These are phyloP conservation scores for Drechslerella stenobrocha DNA, from an alignment of 2,329 filamentous ascomycete species.

Conservation along the genomic window DNA sequence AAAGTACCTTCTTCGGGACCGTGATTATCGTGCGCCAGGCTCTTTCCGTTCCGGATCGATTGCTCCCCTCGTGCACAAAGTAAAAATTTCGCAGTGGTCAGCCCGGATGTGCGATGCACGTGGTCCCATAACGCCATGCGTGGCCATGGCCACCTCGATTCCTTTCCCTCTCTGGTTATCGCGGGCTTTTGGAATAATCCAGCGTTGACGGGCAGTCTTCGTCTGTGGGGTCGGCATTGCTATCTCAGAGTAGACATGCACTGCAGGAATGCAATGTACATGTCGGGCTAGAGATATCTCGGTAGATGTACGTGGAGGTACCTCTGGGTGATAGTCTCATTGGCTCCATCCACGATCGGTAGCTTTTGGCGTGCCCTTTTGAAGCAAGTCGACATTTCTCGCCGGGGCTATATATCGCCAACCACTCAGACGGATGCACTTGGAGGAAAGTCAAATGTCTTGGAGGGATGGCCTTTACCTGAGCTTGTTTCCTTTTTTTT, in stretches of 20 bases:
- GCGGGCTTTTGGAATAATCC: not conserved
- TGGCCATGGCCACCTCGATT: not conserved
- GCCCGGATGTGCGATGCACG: not conserved
- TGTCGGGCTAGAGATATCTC: not conserved
- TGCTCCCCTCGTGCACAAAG: not conserved
- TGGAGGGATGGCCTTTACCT: conserved; percentile 11
- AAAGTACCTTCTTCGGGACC: conserved; percentile 4
- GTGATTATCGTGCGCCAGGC: conserved; percentile 4
- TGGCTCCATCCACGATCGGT: conserved; percentile 45
- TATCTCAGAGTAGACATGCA: not conserved
- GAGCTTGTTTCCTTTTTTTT: not conserved
- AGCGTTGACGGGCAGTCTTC: no score
- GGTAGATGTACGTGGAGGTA: not conserved
- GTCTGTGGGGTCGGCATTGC: conserved; percentile 3
- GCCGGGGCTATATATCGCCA: not conserved
- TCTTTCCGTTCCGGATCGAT: not conserved
- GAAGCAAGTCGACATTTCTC: not conserved
- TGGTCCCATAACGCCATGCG: not conserved
- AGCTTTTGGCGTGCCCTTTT: conserved; percentile 45
- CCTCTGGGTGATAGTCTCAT: conserved; percentile 3
- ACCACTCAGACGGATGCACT: conserved; percentile 18
- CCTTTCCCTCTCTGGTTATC: conserved; percentile 3
- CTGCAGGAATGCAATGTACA: not conserved
- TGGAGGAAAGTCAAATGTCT: conserved; percentile 44
- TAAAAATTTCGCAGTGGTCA: no score